Evolutionary conservation across 2,329 filamentous ascomycete species (phyloP).

Genomic region (Neonectria sp.): DNA sequence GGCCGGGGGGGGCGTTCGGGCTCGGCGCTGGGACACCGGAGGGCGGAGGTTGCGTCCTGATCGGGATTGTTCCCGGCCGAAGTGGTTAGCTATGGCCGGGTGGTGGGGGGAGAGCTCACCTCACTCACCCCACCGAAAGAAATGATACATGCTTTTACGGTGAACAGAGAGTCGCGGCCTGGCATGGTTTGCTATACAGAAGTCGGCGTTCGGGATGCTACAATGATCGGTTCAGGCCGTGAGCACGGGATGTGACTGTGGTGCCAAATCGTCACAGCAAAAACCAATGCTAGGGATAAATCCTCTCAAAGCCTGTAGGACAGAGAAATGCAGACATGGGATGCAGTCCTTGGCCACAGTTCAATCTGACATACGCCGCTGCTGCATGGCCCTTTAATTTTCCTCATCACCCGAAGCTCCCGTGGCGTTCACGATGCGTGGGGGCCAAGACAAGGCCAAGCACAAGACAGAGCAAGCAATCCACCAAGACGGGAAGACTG

Average conservation of each 20-base stretch:
- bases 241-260: background rate
- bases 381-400: constrained; percentile 15
- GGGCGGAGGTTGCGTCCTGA: constrained; percentile 16
- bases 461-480: background rate
- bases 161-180: background rate
- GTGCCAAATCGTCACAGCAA: background rate
- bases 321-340: background rate
- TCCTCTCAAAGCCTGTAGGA: background rate
- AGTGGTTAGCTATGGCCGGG: background rate
- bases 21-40: constrained; percentile 17
- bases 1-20: background rate
- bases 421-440: background rate
- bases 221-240: background rate
- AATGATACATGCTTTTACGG: background rate
- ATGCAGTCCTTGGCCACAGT: background rate
- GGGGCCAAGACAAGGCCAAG: background rate
- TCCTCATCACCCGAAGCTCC: background rate
- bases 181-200: too few species aligned
- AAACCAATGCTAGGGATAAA: background rate
- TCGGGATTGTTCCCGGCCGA: constrained; percentile 10
- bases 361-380: background rate
- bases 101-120: background rate
- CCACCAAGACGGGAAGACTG: background rate
- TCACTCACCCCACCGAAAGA: background rate
- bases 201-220: background rate